These are phyloP conservation scores for Cryptosporidium bovis DNA, from an alignment of 169 alveolate species.

Conservation along the genomic window DNA sequence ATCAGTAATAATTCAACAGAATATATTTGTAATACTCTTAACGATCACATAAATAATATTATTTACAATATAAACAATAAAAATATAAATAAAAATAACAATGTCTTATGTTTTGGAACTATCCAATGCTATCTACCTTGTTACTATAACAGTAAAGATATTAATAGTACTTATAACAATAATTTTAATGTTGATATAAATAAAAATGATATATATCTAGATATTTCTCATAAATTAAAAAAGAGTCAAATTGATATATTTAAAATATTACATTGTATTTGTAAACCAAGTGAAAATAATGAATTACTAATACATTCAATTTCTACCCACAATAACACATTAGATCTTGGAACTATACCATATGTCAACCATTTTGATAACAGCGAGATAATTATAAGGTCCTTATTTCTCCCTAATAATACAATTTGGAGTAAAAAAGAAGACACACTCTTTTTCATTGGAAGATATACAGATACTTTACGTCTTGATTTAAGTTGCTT, in stretches of 20 bases:
- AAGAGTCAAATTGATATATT: background rate
- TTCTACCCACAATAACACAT: conserved; percentile 16
- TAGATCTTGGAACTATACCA: conserved; percentile 58
- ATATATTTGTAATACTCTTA: background rate
- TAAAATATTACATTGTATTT: conserved; percentile 45
- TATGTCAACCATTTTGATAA: conserved; percentile 60
- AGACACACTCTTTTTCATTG: conserved; percentile 39
- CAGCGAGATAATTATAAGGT: conserved; percentile 16
- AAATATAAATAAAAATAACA: background rate
- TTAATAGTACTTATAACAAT: background rate
- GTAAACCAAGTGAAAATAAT: background rate
- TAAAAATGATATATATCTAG: background rate
- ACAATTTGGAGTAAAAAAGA: conserved; percentile 10
- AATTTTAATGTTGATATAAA: background rate
- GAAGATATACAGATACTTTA: conserved; percentile 52
- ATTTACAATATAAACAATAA: background rate
- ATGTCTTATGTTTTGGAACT: conserved; percentile 15
- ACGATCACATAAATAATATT: background rate
- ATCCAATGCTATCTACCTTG: conserved; percentile 49
- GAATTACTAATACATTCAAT: conserved; percentile 15
- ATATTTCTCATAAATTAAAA: conserved; percentile 6
- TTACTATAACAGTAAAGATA: background rate
- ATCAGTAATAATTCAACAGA: background rate
- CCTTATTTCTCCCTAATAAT: background rate
- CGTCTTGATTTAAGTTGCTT: conserved; percentile 44